Percentiles rank a stretch among this genome's conserved stretches.
Evolutionary conservation across 192 early-diverging fungal species (phyloP).

Genomic region (Coemansia sp.): DNA sequence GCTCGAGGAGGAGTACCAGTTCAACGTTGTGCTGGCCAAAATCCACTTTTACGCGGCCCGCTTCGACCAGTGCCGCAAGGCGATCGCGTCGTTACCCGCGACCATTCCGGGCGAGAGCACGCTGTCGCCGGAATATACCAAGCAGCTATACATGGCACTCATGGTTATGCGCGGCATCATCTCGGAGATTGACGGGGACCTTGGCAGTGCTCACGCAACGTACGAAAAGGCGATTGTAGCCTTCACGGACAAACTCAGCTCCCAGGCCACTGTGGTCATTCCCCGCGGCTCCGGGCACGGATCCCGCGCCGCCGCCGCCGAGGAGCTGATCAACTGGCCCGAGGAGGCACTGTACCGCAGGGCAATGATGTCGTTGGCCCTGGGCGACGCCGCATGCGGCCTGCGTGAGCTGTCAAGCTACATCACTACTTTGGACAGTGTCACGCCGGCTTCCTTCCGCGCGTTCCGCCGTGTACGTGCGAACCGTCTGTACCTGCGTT

Average conservation of each 20-base stretch:
- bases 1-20: constrained; percentile 32
- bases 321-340: constrained; percentile 59
- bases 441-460: constrained; percentile 45
- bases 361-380: constrained; percentile 42
- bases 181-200: constrained; percentile 30
- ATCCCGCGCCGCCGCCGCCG: constrained; percentile 13
- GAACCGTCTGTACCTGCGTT: constrained; percentile 48
- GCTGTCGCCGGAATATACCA: constrained; percentile 53
- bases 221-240: constrained; percentile 52
- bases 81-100: constrained; percentile 20
- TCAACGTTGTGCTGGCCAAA: constrained; percentile 54
- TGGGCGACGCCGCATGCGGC: constrained; percentile 7
- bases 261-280: constrained; percentile 33
- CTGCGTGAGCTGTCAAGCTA: constrained; percentile 26
- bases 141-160: constrained; percentile 54
- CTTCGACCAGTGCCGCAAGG: constrained; percentile 36
- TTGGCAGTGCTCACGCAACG: constrained; percentile 36
- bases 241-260: constrained; percentile 16
- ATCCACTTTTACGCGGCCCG: constrained; percentile 52
- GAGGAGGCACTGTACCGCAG: constrained; percentile 67
- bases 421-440: constrained; percentile 38
- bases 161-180: constrained; percentile 54
- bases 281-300: constrained; percentile 26
- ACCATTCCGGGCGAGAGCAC: constrained; percentile 33
- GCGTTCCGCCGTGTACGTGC: constrained; percentile 51